Evolutionary conservation across 805 yeast genomes (phyloP), one percentile per base, ranked within the genome.

Genomic region (Pichia phayaonensis): DNA sequence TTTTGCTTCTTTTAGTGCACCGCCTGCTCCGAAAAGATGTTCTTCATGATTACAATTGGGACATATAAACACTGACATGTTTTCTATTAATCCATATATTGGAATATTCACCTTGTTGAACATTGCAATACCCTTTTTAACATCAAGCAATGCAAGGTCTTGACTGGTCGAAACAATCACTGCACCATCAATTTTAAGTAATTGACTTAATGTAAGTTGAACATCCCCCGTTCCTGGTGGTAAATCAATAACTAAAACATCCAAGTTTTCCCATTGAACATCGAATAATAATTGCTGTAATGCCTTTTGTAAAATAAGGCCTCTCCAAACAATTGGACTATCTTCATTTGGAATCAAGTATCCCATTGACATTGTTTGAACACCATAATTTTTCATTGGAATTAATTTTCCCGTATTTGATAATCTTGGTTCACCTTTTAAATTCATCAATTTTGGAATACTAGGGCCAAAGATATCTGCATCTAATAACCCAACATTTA

Each of bases 151-250:
- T 0, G 96, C 95, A 40, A 88, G 77, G 56, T 88, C 95, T 63
- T 88, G 96, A 0, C 95, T 92, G 0, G 96, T 88, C 0, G 90
- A 80, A 1, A 88, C 95, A 39, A 88, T 79, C 1, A 88, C 76
- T 0, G 95, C 88, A 0, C 95, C 96, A 58, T 82, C 85, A 0
- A 88, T 78, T 44, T 75, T 74, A n/a, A 85, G 63, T 58, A 81
- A 84, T 64, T 88, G 96, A 26, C 89, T 81, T n/a, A 88, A 72
- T 0, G 95, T 84, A 49, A 88, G 71, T 60, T 88, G 96, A 0
- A 86, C 83, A 62, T 88, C 96, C 20, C 96, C 96, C 0, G 96
- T 88, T 2, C 96, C 96, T 0, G 96, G 96, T 0, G 96, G 96
- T 86, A 88, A 77, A 59, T 88, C 96, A 12, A 88, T 70, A 1